A percentile compares a stretch with the other conserved stretches of the same genome.
Conservation (phyloP, 1,139 yeast genomes). For the Yamadazyma dendronema region DNA sequence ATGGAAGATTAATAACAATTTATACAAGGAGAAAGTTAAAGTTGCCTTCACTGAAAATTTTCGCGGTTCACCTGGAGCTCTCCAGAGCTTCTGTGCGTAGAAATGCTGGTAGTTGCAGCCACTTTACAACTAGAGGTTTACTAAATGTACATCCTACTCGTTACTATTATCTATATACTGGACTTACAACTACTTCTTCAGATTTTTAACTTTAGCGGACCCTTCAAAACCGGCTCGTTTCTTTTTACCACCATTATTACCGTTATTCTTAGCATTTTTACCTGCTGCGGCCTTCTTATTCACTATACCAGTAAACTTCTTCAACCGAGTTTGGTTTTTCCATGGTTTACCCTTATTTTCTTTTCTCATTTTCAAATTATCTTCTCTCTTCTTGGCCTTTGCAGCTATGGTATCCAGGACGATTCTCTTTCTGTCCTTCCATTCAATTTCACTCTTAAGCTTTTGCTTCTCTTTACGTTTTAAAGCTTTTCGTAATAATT, state of each 20-base stretch:
- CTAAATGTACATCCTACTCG: no score
- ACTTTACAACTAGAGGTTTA: no score
- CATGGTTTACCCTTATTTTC: conserved; percentile 76
- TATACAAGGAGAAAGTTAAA: no score
- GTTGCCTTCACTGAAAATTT: no score
- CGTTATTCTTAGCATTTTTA: conserved; percentile 62
- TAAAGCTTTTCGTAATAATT: conserved; percentile 77
- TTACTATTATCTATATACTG: no score
- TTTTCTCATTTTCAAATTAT: conserved; percentile 76
- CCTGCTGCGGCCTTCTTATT: conserved; percentile 44
- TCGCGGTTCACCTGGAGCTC: no score
- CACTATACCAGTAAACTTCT: conserved; percentile 61
- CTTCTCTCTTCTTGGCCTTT: conserved; percentile 82
- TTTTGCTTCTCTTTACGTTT: conserved; percentile 79
- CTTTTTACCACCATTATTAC: conserved; percentile 42
- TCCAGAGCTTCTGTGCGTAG: no score
- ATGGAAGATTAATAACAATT: no score
- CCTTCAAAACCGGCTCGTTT: neutral
- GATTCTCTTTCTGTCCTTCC: conserved; percentile 81
- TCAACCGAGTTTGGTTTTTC: conserved; percentile 67
- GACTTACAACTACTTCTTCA: neutral
- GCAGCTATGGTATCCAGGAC: conserved; percentile 76
- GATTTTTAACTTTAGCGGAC: neutral
- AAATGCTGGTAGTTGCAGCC: no score
- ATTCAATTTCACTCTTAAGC: conserved; percentile 77